Evolutionary conservation across 208 protist species (phyloP).

Genomic region (Plasmodiophora brassicae): DNA sequence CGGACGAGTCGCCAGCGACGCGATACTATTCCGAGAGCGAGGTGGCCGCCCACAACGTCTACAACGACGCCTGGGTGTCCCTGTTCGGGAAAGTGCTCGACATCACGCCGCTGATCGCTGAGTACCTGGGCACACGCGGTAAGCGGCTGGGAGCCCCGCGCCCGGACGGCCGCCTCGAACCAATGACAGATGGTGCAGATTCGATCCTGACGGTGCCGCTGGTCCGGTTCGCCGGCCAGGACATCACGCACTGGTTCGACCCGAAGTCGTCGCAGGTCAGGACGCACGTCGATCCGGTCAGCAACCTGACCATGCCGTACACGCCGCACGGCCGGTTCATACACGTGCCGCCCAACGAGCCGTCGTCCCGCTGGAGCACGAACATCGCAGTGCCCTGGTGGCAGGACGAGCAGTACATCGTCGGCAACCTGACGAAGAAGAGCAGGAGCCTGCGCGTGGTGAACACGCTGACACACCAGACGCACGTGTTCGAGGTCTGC

Average conservation of each 20-base stretch:
- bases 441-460: conserved; percentile 37
- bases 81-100: conserved; percentile 41
- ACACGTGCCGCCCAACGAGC: conserved; percentile 46
- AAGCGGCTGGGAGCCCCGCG: background rate
- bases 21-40: conserved; percentile 32
- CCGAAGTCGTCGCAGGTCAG: conserved; percentile 35
- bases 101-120: background rate
- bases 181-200: background rate
- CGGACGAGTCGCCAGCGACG: background rate
- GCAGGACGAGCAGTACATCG: conserved; percentile 38
- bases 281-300: conserved; percentile 43
- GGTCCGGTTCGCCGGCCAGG: conserved; percentile 43
- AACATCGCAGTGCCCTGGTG: conserved; percentile 51
- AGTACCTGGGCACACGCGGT: background rate
- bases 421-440: conserved; percentile 49
- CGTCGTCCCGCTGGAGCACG: background rate
- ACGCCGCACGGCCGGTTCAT: conserved; percentile 47
- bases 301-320: conserved; percentile 36
- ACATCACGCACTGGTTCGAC: conserved; percentile 60
- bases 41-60: conserved; percentile 29
- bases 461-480: conserved; percentile 52
- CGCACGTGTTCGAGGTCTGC: conserved; percentile 52
- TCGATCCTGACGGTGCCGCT: conserved; percentile 37
- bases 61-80: conserved; percentile 38
- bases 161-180: background rate